phyloP scores from a whole-genome alignment of 257 asterid species.

The Primulina huaijiensis region DNA sequence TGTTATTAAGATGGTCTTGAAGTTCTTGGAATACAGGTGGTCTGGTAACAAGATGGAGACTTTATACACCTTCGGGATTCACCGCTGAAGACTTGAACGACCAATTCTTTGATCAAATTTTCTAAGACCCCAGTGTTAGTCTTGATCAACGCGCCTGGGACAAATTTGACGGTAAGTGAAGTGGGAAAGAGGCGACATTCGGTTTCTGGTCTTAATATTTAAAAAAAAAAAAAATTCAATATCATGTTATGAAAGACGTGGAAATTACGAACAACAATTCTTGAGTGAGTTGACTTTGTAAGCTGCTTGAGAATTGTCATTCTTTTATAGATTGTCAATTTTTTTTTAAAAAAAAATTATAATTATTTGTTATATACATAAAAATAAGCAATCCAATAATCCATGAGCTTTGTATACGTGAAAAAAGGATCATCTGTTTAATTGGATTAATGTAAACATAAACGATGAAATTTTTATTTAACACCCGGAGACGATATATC shows the following conservation, averaged over 20 bases:
- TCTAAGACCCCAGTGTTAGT: slow-evolving; percentile 7
- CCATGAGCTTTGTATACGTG: too few species aligned
- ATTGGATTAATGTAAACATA: too few species aligned
- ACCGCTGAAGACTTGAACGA: slow-evolving; percentile 23
- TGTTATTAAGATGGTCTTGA: background rate
- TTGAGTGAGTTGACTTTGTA: background rate
- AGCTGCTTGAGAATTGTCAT: background rate
- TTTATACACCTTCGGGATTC: background rate
- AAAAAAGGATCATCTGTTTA: too few species aligned
- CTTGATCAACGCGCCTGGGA: slow-evolving; percentile 29
- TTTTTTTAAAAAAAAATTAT: too few species aligned
- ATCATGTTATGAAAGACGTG: background rate
- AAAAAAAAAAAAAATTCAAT: background rate
- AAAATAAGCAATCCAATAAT: too few species aligned
- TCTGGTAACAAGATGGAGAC: slow-evolving; percentile 7
- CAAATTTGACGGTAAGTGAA: slow-evolving; percentile 22
- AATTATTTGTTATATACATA: too few species aligned
- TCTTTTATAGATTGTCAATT: too few species aligned
- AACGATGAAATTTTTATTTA: too few species aligned
- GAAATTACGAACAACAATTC: background rate
- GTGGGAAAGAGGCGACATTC: slow-evolving; percentile 30
- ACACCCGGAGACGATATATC: too few species aligned
- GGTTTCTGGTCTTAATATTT: background rate
- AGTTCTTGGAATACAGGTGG: slow-evolving; percentile 23
- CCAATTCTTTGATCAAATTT: slow-evolving; percentile 20